Evolutionary conservation across 73 alveolate species (phyloP).

Genomic region (Symbiodinium natans): DNA sequence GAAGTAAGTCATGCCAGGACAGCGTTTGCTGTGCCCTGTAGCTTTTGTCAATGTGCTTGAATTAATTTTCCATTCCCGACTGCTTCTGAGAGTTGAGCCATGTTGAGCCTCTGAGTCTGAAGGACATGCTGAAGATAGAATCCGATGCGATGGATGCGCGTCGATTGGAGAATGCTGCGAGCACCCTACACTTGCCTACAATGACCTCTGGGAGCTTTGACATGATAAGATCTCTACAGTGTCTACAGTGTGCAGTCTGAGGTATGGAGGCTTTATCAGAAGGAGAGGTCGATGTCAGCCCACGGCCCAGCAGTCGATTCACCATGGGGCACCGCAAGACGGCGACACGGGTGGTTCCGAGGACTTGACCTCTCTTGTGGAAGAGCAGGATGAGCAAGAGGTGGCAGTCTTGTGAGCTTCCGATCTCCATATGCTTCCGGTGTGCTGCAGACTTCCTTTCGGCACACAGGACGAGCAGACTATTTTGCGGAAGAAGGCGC

Average conservation of each 20-base stretch:
- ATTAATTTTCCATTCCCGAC: background rate
- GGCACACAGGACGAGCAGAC: background rate
- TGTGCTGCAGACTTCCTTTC: background rate
- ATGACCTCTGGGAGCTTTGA: background rate
- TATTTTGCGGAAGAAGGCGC: conserved; percentile 28
- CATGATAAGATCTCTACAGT: no score
- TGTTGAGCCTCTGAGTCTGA: background rate
- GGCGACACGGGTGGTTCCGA: background rate
- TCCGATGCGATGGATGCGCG: conserved; percentile 40
- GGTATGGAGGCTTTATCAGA: conserved; percentile 63
- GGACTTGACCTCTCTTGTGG: background rate
- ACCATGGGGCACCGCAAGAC: background rate
- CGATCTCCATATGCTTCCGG: background rate
- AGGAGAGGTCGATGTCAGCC: conserved; percentile 57
- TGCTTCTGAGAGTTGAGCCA: background rate
- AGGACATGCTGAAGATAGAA: conserved; percentile 23
- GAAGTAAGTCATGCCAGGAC: conserved; percentile 20
- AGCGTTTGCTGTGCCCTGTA: background rate
- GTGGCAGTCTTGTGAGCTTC: background rate
- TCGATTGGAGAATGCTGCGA: conserved; percentile 69
- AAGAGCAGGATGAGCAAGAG: background rate
- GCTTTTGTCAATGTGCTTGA: background rate
- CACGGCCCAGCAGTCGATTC: background rate
- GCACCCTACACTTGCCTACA: background rate
- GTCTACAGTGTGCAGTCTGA: no score